phyloP scores from a whole-genome alignment of 345 rosid species.

The Theobroma cacao region DNA sequence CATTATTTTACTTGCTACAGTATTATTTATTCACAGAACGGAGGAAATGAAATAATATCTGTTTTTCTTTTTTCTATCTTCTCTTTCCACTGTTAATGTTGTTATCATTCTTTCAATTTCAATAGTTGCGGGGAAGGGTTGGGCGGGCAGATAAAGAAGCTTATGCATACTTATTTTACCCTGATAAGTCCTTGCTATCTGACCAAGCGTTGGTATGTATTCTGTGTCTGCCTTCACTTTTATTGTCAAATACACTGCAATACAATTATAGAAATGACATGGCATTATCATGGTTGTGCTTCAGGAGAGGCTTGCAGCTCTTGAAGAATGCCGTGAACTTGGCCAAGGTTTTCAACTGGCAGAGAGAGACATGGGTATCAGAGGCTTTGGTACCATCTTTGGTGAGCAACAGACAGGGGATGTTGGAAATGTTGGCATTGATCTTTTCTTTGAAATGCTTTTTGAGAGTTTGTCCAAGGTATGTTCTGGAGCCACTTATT shows the following conservation, averaged over 20 bases:
- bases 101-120: constrained; percentile 15
- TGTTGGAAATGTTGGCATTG: constrained; percentile 93
- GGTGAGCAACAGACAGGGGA: constrained; percentile 99
- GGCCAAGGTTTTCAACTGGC: constrained; percentile 99
- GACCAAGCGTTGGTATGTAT: constrained; percentile 72
- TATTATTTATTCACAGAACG: neutral
- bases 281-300: constrained; percentile 27
- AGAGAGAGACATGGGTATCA: constrained; percentile 96
- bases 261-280: constrained; percentile 2
- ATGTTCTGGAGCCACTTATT: constrained; percentile 17
- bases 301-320: constrained; percentile 93
- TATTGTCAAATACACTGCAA: constrained; percentile 8
- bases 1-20: neutral
- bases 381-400: constrained; percentile 95
- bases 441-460: constrained; percentile 97
- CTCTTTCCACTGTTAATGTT: constrained; percentile 4
- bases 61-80: constrained; percentile 7
- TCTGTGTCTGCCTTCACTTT: constrained; percentile 3
- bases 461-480: constrained; percentile 96
- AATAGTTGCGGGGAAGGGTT: constrained; percentile 97
- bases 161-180: constrained; percentile 90
- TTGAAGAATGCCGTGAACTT: constrained; percentile 87
- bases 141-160: constrained; percentile 98
- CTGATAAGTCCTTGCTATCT: constrained; percentile 72
- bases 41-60: neutral